Base-by-base conservation (phyloP, 148 eudicot genomes). In the Camellia japonica region DNA sequence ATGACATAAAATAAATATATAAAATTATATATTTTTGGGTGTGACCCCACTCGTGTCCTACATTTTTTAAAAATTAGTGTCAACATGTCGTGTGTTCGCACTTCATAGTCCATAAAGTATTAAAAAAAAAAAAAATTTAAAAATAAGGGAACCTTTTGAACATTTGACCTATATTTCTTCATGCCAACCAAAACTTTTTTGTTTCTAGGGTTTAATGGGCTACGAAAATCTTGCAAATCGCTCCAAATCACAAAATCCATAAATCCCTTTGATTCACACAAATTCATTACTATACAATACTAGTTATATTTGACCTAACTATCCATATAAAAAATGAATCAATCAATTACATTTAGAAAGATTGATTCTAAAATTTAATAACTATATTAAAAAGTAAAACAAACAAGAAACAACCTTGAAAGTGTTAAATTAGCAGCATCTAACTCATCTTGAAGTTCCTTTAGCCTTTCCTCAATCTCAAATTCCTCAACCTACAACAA, bases 401-500 rank as follows among this genome's bases (percentile, higher is more conserved):
- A 54, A 58, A 59, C 67, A 71, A 71, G 41, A 59, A 76, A 14
- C 2, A 82, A 94, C 99, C 99, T 94, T 78, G 72, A 76, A 80
- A 79, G 64, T 75, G 80, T 60, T 52, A 77, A 80, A 83, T 84
- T 74, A 76, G 88, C 88, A 46, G 77, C 80, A 71, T 90, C 79
- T 9, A 89, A 80, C 75, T 92, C 91, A 76, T 84, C 85, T 77
- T 88, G 89, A 75, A 96, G 92, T 76, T 79, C 88, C 88, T 86
- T 88, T 54, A 94, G 83, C 66, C 80, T 90, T 80, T 86, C 90
- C 84, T 90, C 88, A 89, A 92, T 88, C 85, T 91, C 93, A 80
- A 70, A 83, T 82, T 92, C 97, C 92, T 96, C 97, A 11, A 89
- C 99, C 99, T 96, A 83, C 72, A 76, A 52, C 42, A 78, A 78